Percentiles rank a stretch among this genome's conserved stretches.
Evolutionary conservation across 495 filamentous ascomycete species (phyloP).

Genomic region (Cryomyces minteri): DNA sequence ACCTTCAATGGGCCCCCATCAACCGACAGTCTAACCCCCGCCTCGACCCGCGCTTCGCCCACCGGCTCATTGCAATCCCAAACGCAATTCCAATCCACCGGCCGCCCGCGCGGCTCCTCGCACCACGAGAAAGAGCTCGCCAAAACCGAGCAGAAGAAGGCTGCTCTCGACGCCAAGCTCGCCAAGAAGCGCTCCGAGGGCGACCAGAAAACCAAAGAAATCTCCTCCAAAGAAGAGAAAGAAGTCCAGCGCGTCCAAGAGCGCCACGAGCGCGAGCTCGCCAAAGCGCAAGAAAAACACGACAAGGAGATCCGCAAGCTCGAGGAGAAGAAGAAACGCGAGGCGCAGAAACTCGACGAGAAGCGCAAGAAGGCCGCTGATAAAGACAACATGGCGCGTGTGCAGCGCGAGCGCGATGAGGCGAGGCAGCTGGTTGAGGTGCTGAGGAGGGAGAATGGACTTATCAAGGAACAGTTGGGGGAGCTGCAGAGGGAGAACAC

Average conservation of each 20-base stretch:
- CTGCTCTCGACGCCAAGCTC: conserved; percentile 53
- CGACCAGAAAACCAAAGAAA: conserved; percentile 43
- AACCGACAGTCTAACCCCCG: neutral
- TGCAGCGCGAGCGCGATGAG: conserved; percentile 20
- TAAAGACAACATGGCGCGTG: conserved; percentile 10
- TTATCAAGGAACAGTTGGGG: conserved; percentile 19
- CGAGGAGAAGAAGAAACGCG: conserved; percentile 43
- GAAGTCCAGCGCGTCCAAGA: conserved; percentile 29
- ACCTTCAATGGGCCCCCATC: neutral
- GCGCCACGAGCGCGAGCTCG: conserved; percentile 12
- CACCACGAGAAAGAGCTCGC: conserved; percentile 53
- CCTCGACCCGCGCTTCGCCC: conserved; percentile 8
- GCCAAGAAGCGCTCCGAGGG: conserved; percentile 46
- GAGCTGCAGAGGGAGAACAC: conserved; percentile 26
- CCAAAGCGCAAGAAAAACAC: conserved; percentile 40
- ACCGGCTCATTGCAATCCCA: neutral
- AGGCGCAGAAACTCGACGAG: conserved; percentile 42
- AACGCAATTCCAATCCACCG: conserved; percentile 11
- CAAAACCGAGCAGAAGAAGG: conserved; percentile 54
- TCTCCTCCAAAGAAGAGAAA: conserved; percentile 25
- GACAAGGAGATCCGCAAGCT: conserved; percentile 38
- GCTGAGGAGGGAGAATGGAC: conserved; percentile 16
- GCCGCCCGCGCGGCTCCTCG: conserved; percentile 21
- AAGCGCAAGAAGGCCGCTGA: conserved; percentile 25
- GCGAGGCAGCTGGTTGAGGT: conserved; percentile 13